Base-by-base conservation (phyloP, 257 asterid genomes). In the Rhazya stricta region DNA sequence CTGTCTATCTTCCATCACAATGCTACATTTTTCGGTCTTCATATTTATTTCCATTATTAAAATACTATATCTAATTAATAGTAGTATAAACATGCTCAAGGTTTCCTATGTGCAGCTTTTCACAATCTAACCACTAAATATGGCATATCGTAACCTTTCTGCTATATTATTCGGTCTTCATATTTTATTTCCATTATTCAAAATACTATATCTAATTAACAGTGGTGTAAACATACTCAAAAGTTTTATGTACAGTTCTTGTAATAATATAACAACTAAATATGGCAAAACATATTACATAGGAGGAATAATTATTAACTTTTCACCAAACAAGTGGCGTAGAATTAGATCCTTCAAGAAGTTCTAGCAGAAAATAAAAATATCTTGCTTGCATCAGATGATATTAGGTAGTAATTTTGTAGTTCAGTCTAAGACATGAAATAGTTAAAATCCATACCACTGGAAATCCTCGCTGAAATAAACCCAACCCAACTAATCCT, bases 391-490 rank as follows among this genome's bases (percentile, higher is more conserved):
- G 23, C 61, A 72, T 27, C 54, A 41, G 19, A 34, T 63, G 13
- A 23, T n/a, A 8, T 21, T 46, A 25, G n/a, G 25, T 67, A 43
- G 2, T 69, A 58, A 69, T 15, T 8, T 34, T 43, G n/a, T 23
- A 23, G 29, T 36, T 37, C 0, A 69, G 41, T 37, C 15, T 11
- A 71, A 29, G 41, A 36, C 65, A 48, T 19, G 36, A 6, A 48
- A 5, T 18, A 50, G 25, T 43, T 50, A 21, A 68, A 67, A 36
- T 71, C 77, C 88, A 73, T 82, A 95, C 99, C 54, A 84, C 85
- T 43, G 99, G 97, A 85, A 95, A 92, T 65, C 98, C 99, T 77
- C 98, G 91, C 76, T 95, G 97, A 80, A 92, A 92, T 83, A 95
- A 79, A 84, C 99, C 99, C 48, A 95, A 85, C 63, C 99, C 99